Evolutionary conservation across 768 basidiomycete species (phyloP).

Genomic region (Cubamyces sp.): DNA sequence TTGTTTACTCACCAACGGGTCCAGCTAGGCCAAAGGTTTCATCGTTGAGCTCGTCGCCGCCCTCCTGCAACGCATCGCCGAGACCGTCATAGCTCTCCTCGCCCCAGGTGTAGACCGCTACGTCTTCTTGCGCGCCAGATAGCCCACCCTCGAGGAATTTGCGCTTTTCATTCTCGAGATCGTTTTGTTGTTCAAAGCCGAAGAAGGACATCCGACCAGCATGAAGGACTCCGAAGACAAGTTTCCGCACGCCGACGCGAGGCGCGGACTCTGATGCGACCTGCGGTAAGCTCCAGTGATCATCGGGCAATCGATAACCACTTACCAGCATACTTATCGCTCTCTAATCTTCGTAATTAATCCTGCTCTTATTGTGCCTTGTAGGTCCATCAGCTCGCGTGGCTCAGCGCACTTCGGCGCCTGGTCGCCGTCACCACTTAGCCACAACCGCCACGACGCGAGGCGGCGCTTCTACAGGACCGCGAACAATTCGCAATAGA

Average conservation of each 20-base stretch:
- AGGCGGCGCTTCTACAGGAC: no score
- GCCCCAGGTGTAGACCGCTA: slow-evolving; percentile 93
- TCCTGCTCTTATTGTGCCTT: slow-evolving; percentile 10
- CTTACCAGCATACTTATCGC: not conserved
- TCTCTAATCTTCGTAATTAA: not conserved
- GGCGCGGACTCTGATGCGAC: slow-evolving; percentile 11
- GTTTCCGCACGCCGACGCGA: slow-evolving; percentile 11
- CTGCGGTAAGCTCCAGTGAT: slow-evolving; percentile 13
- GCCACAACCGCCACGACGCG: slow-evolving; percentile 7
- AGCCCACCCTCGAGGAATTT: slow-evolving; percentile 51
- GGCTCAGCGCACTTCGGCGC: not conserved
- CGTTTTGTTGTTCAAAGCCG: slow-evolving; percentile 62
- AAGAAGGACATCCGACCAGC: slow-evolving; percentile 72
- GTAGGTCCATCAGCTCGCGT: slow-evolving; percentile 15
- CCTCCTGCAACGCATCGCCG: slow-evolving; percentile 85
- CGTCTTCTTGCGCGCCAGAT: slow-evolving; percentile 59
- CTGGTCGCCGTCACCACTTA: not conserved
- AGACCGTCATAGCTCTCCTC: slow-evolving; percentile 90
- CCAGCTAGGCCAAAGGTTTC: slow-evolving; percentile 88
- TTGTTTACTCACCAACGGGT: slow-evolving; percentile 64
- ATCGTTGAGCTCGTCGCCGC: slow-evolving; percentile 92
- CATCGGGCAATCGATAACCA: slow-evolving; percentile 17
- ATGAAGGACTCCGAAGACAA: slow-evolving; percentile 19
- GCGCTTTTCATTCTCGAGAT: slow-evolving; percentile 67
- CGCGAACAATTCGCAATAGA: not conserved